phyloP scores from a whole-genome alignment of 768 basidiomycete genomes.

The Amanita rubescens region DNA sequence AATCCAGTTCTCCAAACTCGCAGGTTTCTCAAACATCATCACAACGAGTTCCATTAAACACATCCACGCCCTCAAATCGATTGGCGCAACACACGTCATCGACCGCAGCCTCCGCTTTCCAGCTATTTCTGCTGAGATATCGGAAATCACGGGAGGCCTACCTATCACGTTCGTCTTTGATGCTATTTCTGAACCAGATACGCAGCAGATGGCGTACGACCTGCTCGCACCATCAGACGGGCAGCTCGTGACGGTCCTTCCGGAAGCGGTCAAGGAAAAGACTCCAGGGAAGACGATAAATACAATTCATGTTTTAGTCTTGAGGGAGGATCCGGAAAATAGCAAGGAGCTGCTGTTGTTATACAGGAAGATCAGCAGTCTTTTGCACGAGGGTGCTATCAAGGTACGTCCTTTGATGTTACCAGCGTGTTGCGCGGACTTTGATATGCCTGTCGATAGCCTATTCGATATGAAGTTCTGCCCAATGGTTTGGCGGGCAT shows the following conservation, averaged over 20 bases:
- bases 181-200: conserved; percentile 26
- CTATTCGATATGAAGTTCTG: conserved; percentile 35
- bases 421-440: background rate
- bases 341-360: conserved; percentile 3
- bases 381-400: conserved; percentile 16
- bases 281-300: conserved; percentile 10
- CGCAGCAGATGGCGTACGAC: conserved; percentile 29
- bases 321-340: conserved; percentile 6
- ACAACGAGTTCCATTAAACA: conserved; percentile 25
- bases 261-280: conserved; percentile 14
- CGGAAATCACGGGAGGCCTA: conserved; percentile 11
- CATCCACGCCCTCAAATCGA: conserved; percentile 20
- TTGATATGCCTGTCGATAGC: too few relatives aligned
- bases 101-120: conserved; percentile 14
- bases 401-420: conserved; percentile 11
- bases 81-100: conserved; percentile 35
- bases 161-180: conserved; percentile 21
- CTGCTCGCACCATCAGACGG: conserved; percentile 29
- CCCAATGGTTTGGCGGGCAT: conserved; percentile 38
- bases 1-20: conserved; percentile 28
- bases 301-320: conserved; percentile 4
- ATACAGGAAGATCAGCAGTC: conserved; percentile 3
- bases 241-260: conserved; percentile 19
- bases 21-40: conserved; percentile 38
- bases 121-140: conserved; percentile 8